Percentiles rank a stretch among this genome's conserved stretches.
These are phyloP conservation scores for Apiospora sp. DNA, from an alignment of 2,329 filamentous ascomycete genomes.

Conservation along the genomic window DNA sequence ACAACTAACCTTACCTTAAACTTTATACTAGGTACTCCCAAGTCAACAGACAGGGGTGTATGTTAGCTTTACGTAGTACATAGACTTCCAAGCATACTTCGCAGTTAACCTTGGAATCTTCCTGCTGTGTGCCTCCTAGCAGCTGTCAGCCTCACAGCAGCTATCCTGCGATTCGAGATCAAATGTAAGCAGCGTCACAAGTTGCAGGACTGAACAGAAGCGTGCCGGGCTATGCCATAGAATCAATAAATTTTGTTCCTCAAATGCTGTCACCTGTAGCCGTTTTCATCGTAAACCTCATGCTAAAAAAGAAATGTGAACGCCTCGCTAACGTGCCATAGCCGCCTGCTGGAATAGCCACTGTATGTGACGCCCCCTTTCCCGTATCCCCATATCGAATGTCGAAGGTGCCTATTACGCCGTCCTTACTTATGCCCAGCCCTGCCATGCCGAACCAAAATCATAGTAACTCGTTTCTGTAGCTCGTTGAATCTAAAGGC, in stretches of 20 bases:
- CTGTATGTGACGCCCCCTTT: neutral
- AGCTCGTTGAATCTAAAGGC: constrained; percentile 2
- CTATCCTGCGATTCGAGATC: neutral
- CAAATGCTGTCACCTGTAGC: neutral
- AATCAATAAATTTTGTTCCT: neutral
- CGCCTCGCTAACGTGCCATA: constrained; percentile 14
- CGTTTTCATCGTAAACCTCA: constrained; percentile 17
- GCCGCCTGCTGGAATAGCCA: constrained; percentile 9
- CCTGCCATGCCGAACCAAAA: neutral
- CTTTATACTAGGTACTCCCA: neutral
- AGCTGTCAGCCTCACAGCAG: neutral
- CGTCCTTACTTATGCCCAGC: neutral
- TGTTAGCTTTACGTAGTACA: too few relatives aligned
- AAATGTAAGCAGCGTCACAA: neutral
- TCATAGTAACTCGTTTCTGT: constrained; percentile 15
- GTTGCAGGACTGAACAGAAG: neutral
- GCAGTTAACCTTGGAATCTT: neutral
- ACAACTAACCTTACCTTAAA: neutral
- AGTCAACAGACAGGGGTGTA: neutral
- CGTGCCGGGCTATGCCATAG: neutral
- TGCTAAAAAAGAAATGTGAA: neutral
- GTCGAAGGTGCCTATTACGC: constrained; percentile 4
- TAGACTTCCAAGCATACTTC: neutral
- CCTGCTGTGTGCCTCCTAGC: neutral
- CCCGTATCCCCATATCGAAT: constrained; percentile 1